Evolutionary conservation across 495 filamentous ascomycete genomes (phyloP).

Genomic region (Tuber melanosporum): DNA sequence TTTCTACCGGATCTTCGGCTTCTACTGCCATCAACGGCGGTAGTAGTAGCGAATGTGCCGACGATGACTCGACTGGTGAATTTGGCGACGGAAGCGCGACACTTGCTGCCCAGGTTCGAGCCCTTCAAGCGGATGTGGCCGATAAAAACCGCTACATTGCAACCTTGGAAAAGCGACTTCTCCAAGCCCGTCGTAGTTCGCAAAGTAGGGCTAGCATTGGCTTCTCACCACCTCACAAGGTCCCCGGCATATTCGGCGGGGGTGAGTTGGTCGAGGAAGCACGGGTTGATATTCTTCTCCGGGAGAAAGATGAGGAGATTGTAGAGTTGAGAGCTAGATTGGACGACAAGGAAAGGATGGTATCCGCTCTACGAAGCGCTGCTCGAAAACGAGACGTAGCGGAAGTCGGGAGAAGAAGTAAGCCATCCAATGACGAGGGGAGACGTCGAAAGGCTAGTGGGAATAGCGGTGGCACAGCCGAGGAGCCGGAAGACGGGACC

Average conservation of each 20-base stretch:
- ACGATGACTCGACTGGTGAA: constrained; percentile 70
- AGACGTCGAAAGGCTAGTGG: constrained; percentile 7
- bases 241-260: constrained; percentile 39
- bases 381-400: constrained; percentile 80
- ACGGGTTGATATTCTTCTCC: constrained; percentile 59
- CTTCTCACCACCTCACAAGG: constrained; percentile 48
- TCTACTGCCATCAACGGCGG: constrained; percentile 49
- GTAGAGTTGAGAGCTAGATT: constrained; percentile 78
- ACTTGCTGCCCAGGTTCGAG: constrained; percentile 70
- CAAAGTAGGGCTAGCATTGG: constrained; percentile 75
- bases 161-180: constrained; percentile 81
- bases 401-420: constrained; percentile 51
- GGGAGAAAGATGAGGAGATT: constrained; percentile 92
- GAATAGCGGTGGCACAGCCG: constrained; percentile 6
- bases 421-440: constrained; percentile 28
- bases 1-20: constrained; percentile 63
- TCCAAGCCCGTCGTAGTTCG: constrained; percentile 87
- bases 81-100: constrained; percentile 83
- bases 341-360: constrained; percentile 94
- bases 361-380: constrained; percentile 77
- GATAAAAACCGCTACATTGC: constrained; percentile 96
- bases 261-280: constrained; percentile 61
- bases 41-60: constrained; percentile 40
- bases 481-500: constrained; percentile 29
- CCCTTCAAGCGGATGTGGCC: constrained; percentile 82